These are phyloP conservation scores for Amesomyces nigricolor DNA, from an alignment of 2,329 filamentous ascomycete genomes.

Conservation along the genomic window DNA sequence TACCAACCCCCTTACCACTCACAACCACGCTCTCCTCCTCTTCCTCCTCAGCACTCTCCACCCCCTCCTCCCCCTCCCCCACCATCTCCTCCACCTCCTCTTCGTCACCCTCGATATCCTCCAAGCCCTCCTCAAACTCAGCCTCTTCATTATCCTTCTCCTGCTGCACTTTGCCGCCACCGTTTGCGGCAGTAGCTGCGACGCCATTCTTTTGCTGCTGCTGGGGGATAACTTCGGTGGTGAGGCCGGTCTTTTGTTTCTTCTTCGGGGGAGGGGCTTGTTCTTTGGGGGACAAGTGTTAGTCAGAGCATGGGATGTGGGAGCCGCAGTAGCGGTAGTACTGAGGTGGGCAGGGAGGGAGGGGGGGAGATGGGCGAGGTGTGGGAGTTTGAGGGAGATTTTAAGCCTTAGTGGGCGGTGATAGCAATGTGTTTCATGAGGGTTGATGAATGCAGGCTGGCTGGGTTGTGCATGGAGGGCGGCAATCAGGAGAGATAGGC, in stretches of 20 bases:
- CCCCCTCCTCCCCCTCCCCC: conserved; percentile 26
- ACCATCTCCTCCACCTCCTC: conserved; percentile 24
- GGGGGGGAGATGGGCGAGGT: neutral
- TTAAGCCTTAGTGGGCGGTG: neutral
- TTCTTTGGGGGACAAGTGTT: conserved; percentile 25
- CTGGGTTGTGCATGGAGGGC: too few relatives aligned
- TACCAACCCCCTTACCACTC: conserved; percentile 16
- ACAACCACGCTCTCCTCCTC: conserved; percentile 27
- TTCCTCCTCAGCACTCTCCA: conserved; percentile 24
- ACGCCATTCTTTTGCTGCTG: conserved; percentile 31
- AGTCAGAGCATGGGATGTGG: conserved; percentile 1
- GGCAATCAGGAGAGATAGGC: too few relatives aligned
- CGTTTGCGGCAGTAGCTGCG: conserved; percentile 17
- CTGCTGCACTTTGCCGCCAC: neutral
- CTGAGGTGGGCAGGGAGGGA: neutral
- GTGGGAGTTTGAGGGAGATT: too few relatives aligned
- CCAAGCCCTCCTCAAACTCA: conserved; percentile 22
- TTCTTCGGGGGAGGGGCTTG: conserved; percentile 42
- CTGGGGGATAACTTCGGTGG: conserved; percentile 21
- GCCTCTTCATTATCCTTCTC: conserved; percentile 22
- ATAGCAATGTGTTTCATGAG: neutral
- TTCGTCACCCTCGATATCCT: conserved; percentile 22
- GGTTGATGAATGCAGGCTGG: neutral
- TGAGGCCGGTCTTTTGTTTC: conserved; percentile 44
- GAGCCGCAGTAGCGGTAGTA: too few relatives aligned